These are phyloP conservation scores for Xerocomus amazonicus DNA, from an alignment of 1,284 basidiomycete genomes.

Conservation along the genomic window DNA sequence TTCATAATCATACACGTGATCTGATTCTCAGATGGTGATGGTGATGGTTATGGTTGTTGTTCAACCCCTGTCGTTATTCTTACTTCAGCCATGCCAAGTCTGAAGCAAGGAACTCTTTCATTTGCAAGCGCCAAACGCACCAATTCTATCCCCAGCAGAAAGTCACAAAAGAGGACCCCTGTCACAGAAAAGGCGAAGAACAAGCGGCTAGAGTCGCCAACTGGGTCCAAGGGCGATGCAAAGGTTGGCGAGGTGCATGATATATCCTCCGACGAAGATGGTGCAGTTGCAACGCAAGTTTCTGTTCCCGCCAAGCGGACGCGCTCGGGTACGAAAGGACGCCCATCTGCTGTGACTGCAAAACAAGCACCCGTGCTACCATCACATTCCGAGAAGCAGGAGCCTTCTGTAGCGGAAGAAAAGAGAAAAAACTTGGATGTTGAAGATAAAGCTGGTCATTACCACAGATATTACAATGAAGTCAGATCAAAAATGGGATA, in stretches of 20 bases:
- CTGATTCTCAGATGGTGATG: conserved; percentile 3
- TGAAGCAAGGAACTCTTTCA: conserved; percentile 48
- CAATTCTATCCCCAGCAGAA: conserved; percentile 34
- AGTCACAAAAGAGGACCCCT: conserved; percentile 29
- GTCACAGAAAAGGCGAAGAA: conserved; percentile 13
- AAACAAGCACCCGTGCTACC: conserved; percentile 2
- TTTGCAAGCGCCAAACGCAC: conserved; percentile 52
- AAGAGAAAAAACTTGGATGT: conserved; percentile 17
- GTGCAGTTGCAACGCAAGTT: neutral
- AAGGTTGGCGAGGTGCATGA: conserved; percentile 5
- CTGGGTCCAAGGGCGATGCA: neutral
- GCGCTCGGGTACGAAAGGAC: conserved; percentile 16
- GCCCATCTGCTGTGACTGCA: neutral
- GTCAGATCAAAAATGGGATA: conserved; percentile 55
- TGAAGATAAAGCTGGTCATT: conserved; percentile 42
- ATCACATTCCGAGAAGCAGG: conserved; percentile 7
- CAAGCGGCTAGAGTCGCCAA: conserved; percentile 6
- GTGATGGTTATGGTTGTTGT: too few species aligned
- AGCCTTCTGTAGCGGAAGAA: neutral
- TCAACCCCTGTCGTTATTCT: conserved; percentile 18
- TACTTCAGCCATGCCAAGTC: conserved; percentile 8
- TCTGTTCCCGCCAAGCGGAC: conserved; percentile 19
- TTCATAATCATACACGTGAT: conserved; percentile 10
- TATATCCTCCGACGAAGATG: conserved; percentile 22
- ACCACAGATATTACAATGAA: conserved; percentile 40